Conservation (phyloP, 2,329 filamentous ascomycete species). For the Colletotrichum orchidophilum region DNA sequence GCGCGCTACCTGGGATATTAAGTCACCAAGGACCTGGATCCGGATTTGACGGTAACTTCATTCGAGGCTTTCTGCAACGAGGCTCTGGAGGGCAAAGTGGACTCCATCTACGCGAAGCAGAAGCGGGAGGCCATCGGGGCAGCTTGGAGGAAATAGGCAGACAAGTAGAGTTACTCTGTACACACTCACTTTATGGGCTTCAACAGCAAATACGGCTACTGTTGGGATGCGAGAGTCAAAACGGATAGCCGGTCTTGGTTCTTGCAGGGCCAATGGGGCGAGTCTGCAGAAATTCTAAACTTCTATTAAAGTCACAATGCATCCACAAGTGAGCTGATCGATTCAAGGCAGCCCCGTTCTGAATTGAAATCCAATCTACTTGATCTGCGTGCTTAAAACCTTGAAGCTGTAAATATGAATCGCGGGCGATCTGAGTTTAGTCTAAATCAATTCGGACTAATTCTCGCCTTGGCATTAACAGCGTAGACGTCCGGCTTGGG, state of each 20-base stretch:
- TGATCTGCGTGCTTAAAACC: neutral
- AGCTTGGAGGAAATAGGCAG: neutral
- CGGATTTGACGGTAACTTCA: constrained; percentile 48
- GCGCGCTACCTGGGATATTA: constrained; percentile 66
- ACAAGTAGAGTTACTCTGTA: neutral
- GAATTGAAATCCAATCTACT: neutral
- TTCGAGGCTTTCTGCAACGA: constrained; percentile 18
- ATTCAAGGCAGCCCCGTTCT: neutral
- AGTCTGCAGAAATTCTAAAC: neutral
- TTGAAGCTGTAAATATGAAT: neutral
- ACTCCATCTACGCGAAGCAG: constrained; percentile 10
- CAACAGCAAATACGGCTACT: neutral
- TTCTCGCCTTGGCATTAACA: neutral
- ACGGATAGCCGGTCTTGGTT: neutral
- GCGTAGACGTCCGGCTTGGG: neutral
- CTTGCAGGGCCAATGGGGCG: neutral
- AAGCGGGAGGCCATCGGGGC: constrained; percentile 2
- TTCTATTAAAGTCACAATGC: neutral
- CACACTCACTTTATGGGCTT: neutral
- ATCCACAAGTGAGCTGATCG: neutral
- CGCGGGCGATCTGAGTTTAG: neutral
- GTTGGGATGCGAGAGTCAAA: neutral
- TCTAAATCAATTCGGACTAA: neutral
- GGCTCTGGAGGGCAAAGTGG: neutral
- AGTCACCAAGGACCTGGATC: constrained; percentile 61